phyloP scores from a whole-genome alignment of 305 asterid species.

The Ilex paraguariensis region DNA sequence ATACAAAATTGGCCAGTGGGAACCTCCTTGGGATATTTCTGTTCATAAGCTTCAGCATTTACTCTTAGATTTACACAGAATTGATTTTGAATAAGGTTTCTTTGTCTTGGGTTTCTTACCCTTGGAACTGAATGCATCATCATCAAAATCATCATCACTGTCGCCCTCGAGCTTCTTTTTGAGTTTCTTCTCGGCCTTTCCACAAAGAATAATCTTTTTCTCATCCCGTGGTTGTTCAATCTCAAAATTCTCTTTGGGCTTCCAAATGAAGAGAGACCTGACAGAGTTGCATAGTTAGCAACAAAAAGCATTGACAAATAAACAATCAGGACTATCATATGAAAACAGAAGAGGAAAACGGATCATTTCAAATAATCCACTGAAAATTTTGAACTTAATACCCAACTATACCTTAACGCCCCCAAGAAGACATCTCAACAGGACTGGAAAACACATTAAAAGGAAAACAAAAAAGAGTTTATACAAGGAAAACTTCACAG shows the following conservation, averaged over 20 bases:
- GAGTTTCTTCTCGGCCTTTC: constrained; percentile 39
- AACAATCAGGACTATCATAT: background rate
- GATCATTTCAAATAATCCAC: background rate
- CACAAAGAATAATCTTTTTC: constrained; percentile 53
- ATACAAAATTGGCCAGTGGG: too few species aligned
- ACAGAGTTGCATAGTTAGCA: background rate
- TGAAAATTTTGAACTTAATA: too few species aligned
- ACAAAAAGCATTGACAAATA: background rate
- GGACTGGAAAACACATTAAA: too few species aligned
- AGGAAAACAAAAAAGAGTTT: too few species aligned
- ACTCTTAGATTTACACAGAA: constrained; percentile 29
- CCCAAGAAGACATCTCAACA: too few species aligned
- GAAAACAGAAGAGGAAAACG: background rate
- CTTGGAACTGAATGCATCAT: constrained; percentile 29
- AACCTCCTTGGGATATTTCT: too few species aligned
- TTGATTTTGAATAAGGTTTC: constrained; percentile 34
- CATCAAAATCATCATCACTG: constrained; percentile 54
- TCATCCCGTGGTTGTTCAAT: constrained; percentile 32
- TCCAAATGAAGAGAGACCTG: constrained; percentile 96
- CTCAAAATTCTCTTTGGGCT: constrained; percentile 50
- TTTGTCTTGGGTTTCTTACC: constrained; percentile 39
- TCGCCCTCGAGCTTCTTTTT: constrained; percentile 44
- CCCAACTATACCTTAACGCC: too few species aligned
- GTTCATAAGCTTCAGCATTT: constrained; percentile 18
- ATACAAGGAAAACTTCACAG: too few species aligned